phyloP scores from a whole-genome alignment of 257 asterid genomes.

The Ehretia macrophylla region DNA sequence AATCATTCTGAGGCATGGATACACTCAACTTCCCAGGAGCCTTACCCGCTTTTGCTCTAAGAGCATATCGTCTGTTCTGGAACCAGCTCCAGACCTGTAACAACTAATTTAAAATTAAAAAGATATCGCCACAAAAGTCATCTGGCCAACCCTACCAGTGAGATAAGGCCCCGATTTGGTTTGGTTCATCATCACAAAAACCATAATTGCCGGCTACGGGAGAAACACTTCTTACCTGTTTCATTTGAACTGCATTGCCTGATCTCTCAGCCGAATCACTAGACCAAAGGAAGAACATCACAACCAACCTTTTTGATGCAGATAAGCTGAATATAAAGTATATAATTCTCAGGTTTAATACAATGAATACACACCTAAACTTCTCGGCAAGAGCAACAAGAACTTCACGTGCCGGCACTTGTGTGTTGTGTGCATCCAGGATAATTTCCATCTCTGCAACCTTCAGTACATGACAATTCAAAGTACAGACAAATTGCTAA shows the following conservation, averaged over 20 bases:
- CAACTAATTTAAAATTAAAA: neutral
- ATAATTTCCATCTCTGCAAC: slow-evolving; percentile 90
- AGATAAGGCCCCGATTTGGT: too few species aligned
- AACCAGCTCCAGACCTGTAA: slow-evolving; percentile 78
- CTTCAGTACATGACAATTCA: slow-evolving; percentile 25
- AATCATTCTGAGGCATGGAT: slow-evolving; percentile 43
- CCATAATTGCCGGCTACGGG: neutral
- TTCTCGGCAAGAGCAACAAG: slow-evolving; percentile 81
- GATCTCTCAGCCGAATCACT: slow-evolving; percentile 77
- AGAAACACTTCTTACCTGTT: slow-evolving; percentile 51
- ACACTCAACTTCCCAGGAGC: slow-evolving; percentile 43
- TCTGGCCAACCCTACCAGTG: too few species aligned
- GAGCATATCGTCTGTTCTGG: slow-evolving; percentile 79
- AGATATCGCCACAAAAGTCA: neutral
- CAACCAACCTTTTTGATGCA: slow-evolving; percentile 13
- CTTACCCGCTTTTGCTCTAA: slow-evolving; percentile 65
- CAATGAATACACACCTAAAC: slow-evolving; percentile 52
- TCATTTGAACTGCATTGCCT: slow-evolving; percentile 68
- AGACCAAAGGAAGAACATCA: slow-evolving; percentile 22
- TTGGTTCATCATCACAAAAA: too few species aligned
- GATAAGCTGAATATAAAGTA: neutral
- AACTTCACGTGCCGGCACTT: slow-evolving; percentile 73
- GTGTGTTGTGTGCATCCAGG: slow-evolving; percentile 64
- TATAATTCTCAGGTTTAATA: neutral
- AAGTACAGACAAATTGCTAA: neutral